Conservation (phyloP, 108 stramenopile species). For the Pseudonitzschia multiseries region DNA sequence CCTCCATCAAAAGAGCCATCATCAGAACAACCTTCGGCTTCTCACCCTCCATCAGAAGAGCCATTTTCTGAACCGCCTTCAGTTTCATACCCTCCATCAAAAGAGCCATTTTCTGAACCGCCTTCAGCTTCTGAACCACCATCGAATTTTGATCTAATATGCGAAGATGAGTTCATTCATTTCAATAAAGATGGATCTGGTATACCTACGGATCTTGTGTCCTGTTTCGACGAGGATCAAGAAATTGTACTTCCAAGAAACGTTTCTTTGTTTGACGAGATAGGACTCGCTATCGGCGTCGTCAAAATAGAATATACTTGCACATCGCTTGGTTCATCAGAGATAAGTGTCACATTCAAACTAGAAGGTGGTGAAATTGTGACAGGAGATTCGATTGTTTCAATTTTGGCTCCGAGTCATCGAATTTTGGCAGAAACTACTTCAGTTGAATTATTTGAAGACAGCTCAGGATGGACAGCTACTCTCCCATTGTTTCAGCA, state of each 20-base stretch:
- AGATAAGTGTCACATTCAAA: not conserved
- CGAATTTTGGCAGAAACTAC: not conserved
- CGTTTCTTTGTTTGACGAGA: not conserved
- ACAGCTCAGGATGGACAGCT: not conserved
- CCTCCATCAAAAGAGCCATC: not conserved
- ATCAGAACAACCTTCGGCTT: not conserved
- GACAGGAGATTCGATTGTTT: not conserved
- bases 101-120: not conserved
- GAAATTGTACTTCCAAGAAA: not conserved
- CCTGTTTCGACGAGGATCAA: not conserved
- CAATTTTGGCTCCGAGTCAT: not conserved
- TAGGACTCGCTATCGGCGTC: not conserved
- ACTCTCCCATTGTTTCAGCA: not conserved
- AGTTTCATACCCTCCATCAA: too few species aligned
- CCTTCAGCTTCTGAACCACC: not conserved
- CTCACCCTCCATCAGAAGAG: not conserved
- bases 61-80: not conserved
- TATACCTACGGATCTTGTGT: not conserved
- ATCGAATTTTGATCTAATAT: not conserved
- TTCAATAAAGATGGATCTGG: conserved; percentile 9
- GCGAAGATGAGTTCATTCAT: not conserved
- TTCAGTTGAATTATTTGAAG: not conserved
- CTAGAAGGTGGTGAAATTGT: not conserved
- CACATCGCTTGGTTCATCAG: not conserved
- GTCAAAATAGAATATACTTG: not conserved